Conservation (phyloP, 148 eudicot species). For the Heliamphora exappendiculata region DNA sequence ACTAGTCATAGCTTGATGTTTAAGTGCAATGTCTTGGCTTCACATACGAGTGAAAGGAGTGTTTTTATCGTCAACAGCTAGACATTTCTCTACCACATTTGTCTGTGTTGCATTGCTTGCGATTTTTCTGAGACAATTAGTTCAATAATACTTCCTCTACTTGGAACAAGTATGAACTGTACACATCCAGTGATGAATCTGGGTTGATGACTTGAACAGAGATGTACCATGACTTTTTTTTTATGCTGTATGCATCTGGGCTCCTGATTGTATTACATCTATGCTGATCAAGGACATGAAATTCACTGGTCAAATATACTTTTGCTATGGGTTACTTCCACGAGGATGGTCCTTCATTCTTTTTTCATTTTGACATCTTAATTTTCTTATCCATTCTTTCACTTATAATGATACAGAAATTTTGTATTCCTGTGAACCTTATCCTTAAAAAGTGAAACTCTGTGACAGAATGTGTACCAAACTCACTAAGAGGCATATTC, state of each 20-base stretch:
- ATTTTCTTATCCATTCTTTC: neutral
- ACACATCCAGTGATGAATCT: neutral
- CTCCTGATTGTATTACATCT: neutral
- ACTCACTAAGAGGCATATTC: neutral
- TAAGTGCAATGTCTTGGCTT: conserved; percentile 4
- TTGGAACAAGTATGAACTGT: neutral
- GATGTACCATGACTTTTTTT: neutral
- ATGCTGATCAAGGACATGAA: neutral
- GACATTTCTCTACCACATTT: neutral
- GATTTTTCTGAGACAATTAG: neutral
- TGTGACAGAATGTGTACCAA: neutral
- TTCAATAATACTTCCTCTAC: neutral
- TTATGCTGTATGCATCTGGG: neutral
- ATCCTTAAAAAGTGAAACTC: neutral
- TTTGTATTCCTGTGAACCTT: neutral
- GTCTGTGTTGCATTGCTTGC: neutral
- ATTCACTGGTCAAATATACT: neutral
- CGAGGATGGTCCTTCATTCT: neutral
- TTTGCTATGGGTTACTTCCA: neutral
- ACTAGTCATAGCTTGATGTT: neutral
- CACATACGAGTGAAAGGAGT: neutral
- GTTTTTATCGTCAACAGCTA: neutral
- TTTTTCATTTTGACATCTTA: neutral
- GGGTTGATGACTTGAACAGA: neutral
- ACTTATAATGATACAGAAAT: neutral